Percentiles rank a stretch among this genome's conserved stretches.
Conservation (phyloP, 257 asterid species). For the Solanum appendiculatum region DNA sequence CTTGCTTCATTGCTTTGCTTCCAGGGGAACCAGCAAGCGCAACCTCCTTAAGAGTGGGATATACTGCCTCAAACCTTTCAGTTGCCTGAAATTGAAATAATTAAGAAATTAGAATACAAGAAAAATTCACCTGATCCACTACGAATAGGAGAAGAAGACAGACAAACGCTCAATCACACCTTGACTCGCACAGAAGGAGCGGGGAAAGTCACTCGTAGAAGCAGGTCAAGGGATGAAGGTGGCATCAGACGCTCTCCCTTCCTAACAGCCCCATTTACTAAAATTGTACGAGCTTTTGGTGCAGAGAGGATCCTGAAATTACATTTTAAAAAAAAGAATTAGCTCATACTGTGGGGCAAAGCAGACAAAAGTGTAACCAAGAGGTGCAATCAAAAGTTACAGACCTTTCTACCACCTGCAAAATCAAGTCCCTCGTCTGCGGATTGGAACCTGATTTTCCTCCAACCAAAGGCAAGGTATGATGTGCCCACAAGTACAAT, state of each 20-base stretch:
- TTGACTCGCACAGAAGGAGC: conserved; percentile 57
- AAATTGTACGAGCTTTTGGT: conserved; percentile 65
- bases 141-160: background rate
- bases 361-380: background rate
- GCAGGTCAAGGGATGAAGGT: conserved; percentile 56
- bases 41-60: conserved; percentile 66
- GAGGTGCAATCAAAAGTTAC: background rate
- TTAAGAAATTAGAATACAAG: background rate
- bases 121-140: background rate
- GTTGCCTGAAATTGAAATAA: conserved; percentile 38
- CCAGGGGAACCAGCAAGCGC: conserved; percentile 88
- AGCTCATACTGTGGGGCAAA: background rate
- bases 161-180: conserved; percentile 19
- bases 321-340: background rate
- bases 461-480: conserved; percentile 55
- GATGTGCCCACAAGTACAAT: conserved; percentile 65
- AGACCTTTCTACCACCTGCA: conserved; percentile 82
- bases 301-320: conserved; percentile 48
- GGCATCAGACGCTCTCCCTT: conserved; percentile 75
- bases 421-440: conserved; percentile 58
- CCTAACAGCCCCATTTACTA: conserved; percentile 59
- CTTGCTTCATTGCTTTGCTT: conserved; percentile 85
- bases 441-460: conserved; percentile 75
- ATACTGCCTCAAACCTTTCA: conserved; percentile 72
- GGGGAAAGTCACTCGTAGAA: conserved; percentile 59